These are phyloP conservation scores for Noccaea bulbosa DNA, from an alignment of 345 rosid genomes.

Conservation along the genomic window DNA sequence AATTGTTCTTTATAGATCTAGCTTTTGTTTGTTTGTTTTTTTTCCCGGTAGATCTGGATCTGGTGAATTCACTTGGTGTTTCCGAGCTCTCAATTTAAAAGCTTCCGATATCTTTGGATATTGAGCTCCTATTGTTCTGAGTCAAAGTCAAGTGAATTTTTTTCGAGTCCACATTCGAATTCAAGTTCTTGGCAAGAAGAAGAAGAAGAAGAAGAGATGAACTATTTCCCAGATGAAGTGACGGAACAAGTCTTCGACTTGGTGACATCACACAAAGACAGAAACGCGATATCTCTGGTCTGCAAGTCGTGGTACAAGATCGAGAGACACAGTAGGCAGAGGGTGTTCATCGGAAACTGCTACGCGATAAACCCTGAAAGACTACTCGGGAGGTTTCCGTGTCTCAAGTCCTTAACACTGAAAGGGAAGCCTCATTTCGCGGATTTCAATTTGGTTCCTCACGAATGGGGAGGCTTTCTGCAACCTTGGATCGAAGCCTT, in stretches of 20 bases:
- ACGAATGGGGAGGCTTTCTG: slow-evolving; percentile 83
- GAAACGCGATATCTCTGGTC: slow-evolving; percentile 82
- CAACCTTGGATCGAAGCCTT: slow-evolving; percentile 88
- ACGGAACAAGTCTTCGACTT: slow-evolving; percentile 83
- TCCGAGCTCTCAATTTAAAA: neutral
- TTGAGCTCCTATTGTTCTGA: neutral
- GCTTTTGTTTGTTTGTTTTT: too few relatives aligned
- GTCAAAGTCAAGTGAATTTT: neutral
- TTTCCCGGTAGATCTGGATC: neutral
- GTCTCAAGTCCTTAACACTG: slow-evolving; percentile 66
- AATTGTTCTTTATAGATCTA: neutral
- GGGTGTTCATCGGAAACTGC: slow-evolving; percentile 86
- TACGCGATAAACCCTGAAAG: slow-evolving; percentile 79
- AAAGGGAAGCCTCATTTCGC: slow-evolving; percentile 99
- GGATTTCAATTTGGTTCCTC: slow-evolving; percentile 90
- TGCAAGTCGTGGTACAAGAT: slow-evolving; percentile 91
- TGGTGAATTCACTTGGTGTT: neutral
- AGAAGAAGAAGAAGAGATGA: slow-evolving; percentile 52
- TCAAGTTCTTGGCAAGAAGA: neutral
- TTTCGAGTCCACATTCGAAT: neutral
- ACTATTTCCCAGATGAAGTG: slow-evolving; percentile 94
- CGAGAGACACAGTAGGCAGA: slow-evolving; percentile 68
- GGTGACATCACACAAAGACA: slow-evolving; percentile 69
- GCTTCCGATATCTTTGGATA: neutral
- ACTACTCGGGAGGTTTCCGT: slow-evolving; percentile 71